These are phyloP conservation scores for Jaenimonas drosophilae DNA, from an alignment of 208 protist genomes.

Conservation along the genomic window DNA sequence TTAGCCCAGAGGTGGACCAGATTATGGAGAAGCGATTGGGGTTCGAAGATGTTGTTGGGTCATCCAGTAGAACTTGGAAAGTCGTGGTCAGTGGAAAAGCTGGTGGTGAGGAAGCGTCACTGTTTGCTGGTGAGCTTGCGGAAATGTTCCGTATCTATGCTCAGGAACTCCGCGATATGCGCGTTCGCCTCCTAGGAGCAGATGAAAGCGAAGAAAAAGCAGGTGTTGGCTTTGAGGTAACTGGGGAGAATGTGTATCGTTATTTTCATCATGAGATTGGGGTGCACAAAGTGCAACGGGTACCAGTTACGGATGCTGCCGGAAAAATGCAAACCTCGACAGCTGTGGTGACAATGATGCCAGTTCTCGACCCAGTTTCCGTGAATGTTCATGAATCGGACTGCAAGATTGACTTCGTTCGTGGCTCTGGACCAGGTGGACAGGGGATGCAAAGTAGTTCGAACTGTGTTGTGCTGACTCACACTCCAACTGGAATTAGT, in stretches of 20 bases:
- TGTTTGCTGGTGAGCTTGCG: conserved; percentile 77
- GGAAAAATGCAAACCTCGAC: conserved; percentile 90
- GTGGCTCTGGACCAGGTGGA: conserved; percentile 78
- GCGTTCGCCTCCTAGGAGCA: too few species aligned
- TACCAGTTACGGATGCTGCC: conserved; percentile 76
- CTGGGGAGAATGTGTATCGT: conserved; percentile 65
- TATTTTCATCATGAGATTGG: conserved; percentile 83
- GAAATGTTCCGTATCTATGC: conserved; percentile 66
- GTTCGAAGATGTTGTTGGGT: conserved; percentile 61
- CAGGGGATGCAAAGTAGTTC: conserved; percentile 88
- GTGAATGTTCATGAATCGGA: conserved; percentile 79
- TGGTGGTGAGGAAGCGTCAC: conserved; percentile 74
- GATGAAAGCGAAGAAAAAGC: conserved; percentile 2
- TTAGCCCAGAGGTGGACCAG: conserved; percentile 43
- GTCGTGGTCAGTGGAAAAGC: conserved; percentile 64
- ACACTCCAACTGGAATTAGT: conserved; percentile 82
- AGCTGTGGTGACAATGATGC: conserved; percentile 80
- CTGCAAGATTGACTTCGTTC: conserved; percentile 82
- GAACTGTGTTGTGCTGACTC: conserved; percentile 79
- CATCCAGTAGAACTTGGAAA: conserved; percentile 57
- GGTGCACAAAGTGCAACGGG: conserved; percentile 88
- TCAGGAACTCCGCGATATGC: background rate
- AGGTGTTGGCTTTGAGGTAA: conserved; percentile 28
- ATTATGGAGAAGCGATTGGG: conserved; percentile 59
- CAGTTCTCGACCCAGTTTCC: conserved; percentile 77